A percentile compares a stretch with the other conserved stretches of the same genome.
phyloP scores from a whole-genome alignment of 495 filamentous ascomycete species.

The Penicillium herquei region DNA sequence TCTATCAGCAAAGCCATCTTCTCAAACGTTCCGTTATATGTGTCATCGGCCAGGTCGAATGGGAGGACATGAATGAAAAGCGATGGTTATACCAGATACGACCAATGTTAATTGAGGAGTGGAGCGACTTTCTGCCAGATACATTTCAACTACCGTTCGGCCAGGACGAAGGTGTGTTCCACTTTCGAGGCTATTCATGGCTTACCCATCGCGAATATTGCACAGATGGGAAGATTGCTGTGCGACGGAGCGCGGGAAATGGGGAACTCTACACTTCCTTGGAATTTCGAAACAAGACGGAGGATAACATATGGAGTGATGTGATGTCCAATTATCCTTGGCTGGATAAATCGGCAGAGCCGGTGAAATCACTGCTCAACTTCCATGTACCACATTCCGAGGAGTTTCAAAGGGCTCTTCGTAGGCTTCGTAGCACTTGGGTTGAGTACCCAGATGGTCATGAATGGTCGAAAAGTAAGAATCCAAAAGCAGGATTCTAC shows the following conservation, averaged over 20 bases:
- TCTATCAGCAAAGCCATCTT: constrained; percentile 30
- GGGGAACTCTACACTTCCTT: constrained; percentile 4
- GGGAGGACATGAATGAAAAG: constrained; percentile 18
- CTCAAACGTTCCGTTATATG: constrained; percentile 11
- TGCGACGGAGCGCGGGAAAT: constrained; percentile 8
- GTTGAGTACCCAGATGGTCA: constrained; percentile 20
- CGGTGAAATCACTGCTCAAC: constrained; percentile 25
- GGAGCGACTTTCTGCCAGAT: constrained; percentile 46
- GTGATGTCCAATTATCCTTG: constrained; percentile 5
- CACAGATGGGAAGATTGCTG: not conserved
- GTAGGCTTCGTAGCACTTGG: constrained; percentile 2
- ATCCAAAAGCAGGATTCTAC: constrained; percentile 18
- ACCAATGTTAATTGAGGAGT: constrained; percentile 48
- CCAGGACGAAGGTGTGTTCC: constrained; percentile 6
- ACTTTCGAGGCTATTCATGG: constrained; percentile 10
- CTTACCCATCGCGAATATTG: constrained; percentile 4
- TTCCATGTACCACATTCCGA: constrained; percentile 6
- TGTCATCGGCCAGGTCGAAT: constrained; percentile 8
- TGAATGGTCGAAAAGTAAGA: constrained; percentile 5
- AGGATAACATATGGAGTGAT: constrained; percentile 12
- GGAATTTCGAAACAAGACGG: not conserved
- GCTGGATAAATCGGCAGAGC: constrained; percentile 14
- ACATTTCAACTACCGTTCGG: constrained; percentile 18
- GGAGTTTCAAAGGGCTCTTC: constrained; percentile 9
- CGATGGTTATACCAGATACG: constrained; percentile 33